A percentile compares a stretch with the other conserved stretches of the same genome.
phyloP scores from a whole-genome alignment of 805 yeast genomes.

The Ogataea nitratoaversa region DNA sequence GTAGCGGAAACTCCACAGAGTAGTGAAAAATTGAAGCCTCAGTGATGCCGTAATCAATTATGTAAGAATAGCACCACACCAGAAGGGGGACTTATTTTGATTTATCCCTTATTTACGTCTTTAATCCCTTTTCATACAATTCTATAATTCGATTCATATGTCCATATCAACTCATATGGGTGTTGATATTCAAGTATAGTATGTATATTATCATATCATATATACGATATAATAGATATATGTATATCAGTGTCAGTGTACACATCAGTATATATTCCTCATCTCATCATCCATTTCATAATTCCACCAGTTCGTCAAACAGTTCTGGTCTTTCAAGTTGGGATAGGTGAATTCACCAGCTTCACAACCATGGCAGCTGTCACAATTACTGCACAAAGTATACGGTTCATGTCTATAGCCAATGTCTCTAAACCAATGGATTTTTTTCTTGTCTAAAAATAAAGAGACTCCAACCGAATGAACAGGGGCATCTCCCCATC shows the following conservation, averaged over 20 bases:
- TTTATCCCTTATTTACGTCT: too few relatives aligned
- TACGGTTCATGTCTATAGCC: conserved; percentile 78
- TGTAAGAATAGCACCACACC: too few relatives aligned
- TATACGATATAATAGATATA: too few relatives aligned
- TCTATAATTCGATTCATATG: too few relatives aligned
- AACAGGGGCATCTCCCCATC: conserved; percentile 95
- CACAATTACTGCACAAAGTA: conserved; percentile 52
- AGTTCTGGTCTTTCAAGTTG: conserved; percentile 61
- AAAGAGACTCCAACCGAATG: conserved; percentile 71
- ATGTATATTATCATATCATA: too few relatives aligned
- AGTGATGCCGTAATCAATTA: too few relatives aligned
- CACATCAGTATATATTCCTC: conserved; percentile 19
- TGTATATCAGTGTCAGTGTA: not conserved
- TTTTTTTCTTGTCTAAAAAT: conserved; percentile 60
- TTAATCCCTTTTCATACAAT: too few relatives aligned
- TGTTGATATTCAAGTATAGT: too few relatives aligned
- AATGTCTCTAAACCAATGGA: conserved; percentile 87
- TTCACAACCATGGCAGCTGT: conserved; percentile 50
- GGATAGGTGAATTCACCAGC: conserved; percentile 54
- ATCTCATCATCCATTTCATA: conserved; percentile 32
- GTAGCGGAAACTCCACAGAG: too few relatives aligned
- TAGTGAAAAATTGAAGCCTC: too few relatives aligned
- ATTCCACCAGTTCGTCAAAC: conserved; percentile 68
- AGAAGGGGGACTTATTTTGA: too few relatives aligned
- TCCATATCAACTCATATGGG: too few relatives aligned